Evolutionary conservation across 768 basidiomycete species (phyloP), one percentile per base, ranked within the genome.

Genomic region (Trametes cinnabarina): DNA sequence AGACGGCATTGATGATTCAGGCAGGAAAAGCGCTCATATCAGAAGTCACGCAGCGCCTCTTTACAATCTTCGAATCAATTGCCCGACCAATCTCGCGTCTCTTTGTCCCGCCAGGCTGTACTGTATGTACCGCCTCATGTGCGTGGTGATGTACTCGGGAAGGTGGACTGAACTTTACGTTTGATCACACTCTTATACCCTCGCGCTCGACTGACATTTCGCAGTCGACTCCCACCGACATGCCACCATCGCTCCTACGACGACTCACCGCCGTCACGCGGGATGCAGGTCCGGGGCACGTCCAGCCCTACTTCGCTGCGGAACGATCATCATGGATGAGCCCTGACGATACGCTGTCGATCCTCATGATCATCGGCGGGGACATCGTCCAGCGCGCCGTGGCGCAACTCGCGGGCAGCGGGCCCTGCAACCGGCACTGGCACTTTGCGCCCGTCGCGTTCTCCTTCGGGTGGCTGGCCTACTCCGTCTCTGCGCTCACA

Each of bases 401-500:
- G 40, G 72, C 72, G 15, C 70, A 71, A 48, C 63, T 73, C 50
- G 58, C 64, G 17, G 65, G 66, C 3, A 57, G 64, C 32, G 64
- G 62, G 4, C 57, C 61, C 8, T 20, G 22, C 44, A 46, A 22
- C 4, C 44, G 12, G 19, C 26, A 46, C 44, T 37, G 52, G 34
- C 50, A 43, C 55, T 59, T 69, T 55, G 55, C 60, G 22, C 72
- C 72, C 9, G 67, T 72, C 37, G 68, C 71, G 15, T 72, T 72
- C 58, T 69, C 66, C 8, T 73, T 73, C 56, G 71, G 73, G 19
- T 73, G 68, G 72, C 68, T 73, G 22, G 66, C 68, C 12, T 74
- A 72, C 42, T 65, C 69, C 4, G 57, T 74, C 56, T 59, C 53
- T 39, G 64, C 67, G 35, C 55, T 72, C 42, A 56, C 68, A 10